phyloP scores from a whole-genome alignment of 2,329 filamentous ascomycete genomes.

The Conoideocrella luteorostrata region DNA sequence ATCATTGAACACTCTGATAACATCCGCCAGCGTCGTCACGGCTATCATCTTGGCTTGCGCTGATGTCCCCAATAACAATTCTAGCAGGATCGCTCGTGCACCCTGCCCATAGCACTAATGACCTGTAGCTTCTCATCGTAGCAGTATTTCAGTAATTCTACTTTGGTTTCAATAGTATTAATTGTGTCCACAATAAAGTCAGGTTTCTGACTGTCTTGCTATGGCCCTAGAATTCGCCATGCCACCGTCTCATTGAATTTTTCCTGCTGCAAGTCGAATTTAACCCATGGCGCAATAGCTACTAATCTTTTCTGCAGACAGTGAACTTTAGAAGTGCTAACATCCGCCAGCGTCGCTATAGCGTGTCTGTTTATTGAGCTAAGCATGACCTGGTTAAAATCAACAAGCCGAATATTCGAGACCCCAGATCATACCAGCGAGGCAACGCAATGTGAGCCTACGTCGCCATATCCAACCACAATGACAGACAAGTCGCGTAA shows the following conservation, averaged over 20 bases:
- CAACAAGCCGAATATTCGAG: constrained; percentile 78
- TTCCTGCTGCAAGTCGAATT: constrained; percentile 79
- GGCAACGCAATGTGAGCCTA: constrained; percentile 85
- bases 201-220: constrained; percentile 58
- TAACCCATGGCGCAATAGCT: constrained; percentile 85
- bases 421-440: constrained; percentile 86
- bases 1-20: no score
- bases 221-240: constrained; percentile 58
- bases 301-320: constrained; percentile 74
- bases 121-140: constrained; percentile 70
- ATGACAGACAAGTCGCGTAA: constrained; percentile 79
- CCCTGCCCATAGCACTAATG: constrained; percentile 92
- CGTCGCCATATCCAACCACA: constrained; percentile 87
- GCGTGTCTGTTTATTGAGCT: constrained; percentile 95
- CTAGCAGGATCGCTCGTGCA: constrained; percentile 84
- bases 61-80: constrained; percentile 88
- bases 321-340: constrained; percentile 86
- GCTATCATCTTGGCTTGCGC: constrained; percentile 77
- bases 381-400: constrained; percentile 96
- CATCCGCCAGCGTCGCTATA: constrained; percentile 87
- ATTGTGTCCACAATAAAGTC: constrained; percentile 96
- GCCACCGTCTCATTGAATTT: constrained; percentile 70
- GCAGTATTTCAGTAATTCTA: constrained; percentile 83
- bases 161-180: constrained; percentile 97
- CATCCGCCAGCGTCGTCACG: no score